Conservation (phyloP, 352 stramenopile species). For the Phytophthora chlamydospora region DNA sequence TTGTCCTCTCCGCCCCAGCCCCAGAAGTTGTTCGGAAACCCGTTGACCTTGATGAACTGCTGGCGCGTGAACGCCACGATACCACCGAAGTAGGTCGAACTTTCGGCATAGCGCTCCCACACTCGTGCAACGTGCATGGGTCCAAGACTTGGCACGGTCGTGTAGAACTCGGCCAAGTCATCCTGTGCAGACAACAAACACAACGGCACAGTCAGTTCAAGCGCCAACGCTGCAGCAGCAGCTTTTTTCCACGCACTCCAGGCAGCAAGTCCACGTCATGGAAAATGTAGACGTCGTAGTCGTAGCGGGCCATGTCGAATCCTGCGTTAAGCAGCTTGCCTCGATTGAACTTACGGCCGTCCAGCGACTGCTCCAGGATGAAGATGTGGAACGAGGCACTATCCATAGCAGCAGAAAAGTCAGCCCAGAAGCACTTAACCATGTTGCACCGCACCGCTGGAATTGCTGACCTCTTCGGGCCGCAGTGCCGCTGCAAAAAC, state of each 20-base stretch:
- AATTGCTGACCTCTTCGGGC: constrained; percentile 15
- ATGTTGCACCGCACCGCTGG: not conserved
- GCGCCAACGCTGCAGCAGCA: not conserved
- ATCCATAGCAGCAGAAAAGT: constrained; percentile 4
- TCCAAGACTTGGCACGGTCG: constrained; percentile 50
- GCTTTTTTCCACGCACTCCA: constrained; percentile 25
- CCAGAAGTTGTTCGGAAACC: constrained; percentile 97
- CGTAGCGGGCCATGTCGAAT: constrained; percentile 89
- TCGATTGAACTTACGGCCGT: constrained; percentile 96
- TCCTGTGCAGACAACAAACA: constrained; percentile 33
- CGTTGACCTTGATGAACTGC: constrained; percentile 95
- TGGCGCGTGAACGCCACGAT: constrained; percentile 90
- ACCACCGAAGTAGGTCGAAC: constrained; percentile 94
- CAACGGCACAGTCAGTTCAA: constrained; percentile 3
- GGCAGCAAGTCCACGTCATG: constrained; percentile 97
- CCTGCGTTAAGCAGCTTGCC: constrained; percentile 97
- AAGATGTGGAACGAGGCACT: constrained; percentile 90
- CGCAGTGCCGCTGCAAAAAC: constrained; percentile 67
- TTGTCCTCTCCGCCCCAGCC: constrained; percentile 70
- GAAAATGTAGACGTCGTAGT: constrained; percentile 92
- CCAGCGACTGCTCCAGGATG: constrained; percentile 94
- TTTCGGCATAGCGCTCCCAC: constrained; percentile 95
- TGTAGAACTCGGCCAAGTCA: constrained; percentile 85
- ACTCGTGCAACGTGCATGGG: constrained; percentile 95
- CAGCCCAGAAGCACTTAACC: not conserved